These are phyloP conservation scores for Euphrasia arctica DNA, from an alignment of 305 asterid species.

Conservation along the genomic window DNA sequence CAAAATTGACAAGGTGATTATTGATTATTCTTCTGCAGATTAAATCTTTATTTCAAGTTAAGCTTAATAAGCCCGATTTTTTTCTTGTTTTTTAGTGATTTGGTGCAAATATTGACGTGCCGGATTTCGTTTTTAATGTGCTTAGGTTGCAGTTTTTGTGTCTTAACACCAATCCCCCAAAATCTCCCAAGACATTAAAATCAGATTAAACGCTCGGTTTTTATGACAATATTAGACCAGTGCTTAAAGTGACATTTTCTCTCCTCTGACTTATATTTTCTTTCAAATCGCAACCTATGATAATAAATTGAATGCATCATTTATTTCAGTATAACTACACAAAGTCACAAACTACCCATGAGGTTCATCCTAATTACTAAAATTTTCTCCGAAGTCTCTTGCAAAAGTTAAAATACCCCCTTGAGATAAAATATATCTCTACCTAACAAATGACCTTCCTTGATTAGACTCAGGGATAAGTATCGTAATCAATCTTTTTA, in stretches of 20 bases:
- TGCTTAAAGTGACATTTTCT: slow-evolving; percentile 4
- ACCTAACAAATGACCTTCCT: not conserved
- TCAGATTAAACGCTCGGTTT: not conserved
- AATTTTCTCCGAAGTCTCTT: not conserved
- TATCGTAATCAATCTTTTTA: not conserved
- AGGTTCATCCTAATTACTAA: not conserved
- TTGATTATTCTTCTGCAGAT: not conserved
- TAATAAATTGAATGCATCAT: not conserved
- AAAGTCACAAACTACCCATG: not conserved
- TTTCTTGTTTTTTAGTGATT: not conserved
- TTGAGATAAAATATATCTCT: not conserved
- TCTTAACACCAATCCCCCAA: not conserved
- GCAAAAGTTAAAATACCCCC: not conserved
- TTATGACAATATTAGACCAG: not conserved
- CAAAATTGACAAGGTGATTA: slow-evolving; percentile 68
- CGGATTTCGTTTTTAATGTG: not conserved
- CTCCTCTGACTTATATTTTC: not conserved
- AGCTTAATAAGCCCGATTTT: not conserved
- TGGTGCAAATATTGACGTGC: not conserved
- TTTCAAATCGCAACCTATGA: not conserved
- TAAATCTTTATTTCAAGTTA: not conserved
- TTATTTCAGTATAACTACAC: not conserved
- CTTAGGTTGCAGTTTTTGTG: too few species aligned
- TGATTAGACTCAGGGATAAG: not conserved
- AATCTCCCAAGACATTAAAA: not conserved